Percentiles rank a stretch among this genome's conserved stretches.
phyloP scores from a whole-genome alignment of 352 stramenopile genomes.

The Phytopythium delawarense region DNA sequence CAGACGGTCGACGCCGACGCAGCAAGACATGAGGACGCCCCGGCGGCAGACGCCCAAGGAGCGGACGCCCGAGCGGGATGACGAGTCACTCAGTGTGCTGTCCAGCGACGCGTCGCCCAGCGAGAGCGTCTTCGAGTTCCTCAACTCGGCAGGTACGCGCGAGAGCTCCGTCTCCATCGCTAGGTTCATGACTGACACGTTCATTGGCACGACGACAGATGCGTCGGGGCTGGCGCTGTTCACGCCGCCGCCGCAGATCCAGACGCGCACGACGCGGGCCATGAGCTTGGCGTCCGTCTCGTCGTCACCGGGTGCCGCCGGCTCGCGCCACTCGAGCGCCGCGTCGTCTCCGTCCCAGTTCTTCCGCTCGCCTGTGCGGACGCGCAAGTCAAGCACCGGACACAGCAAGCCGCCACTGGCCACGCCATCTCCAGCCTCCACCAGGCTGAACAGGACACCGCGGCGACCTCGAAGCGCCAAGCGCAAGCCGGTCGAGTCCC shows the following conservation, averaged over 20 bases:
- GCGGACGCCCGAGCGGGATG: conserved; percentile 16
- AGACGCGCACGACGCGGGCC: conserved; percentile 9
- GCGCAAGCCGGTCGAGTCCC: neutral
- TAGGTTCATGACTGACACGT: neutral
- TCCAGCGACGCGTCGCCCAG: conserved; percentile 38
- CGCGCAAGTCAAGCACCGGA: conserved; percentile 5
- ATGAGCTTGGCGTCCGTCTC: conserved; percentile 3
- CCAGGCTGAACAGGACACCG: neutral
- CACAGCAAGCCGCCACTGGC: neutral
- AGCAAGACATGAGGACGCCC: conserved; percentile 1
- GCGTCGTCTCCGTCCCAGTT: conserved; percentile 64
- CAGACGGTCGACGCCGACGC: conserved; percentile 14
- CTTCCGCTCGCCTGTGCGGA: conserved; percentile 60
- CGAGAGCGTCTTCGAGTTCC: conserved; percentile 56
- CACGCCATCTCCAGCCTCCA: conserved; percentile 2
- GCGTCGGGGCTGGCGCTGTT: conserved; percentile 42
- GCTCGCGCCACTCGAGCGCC: conserved; percentile 19
- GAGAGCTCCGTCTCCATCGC: neutral
- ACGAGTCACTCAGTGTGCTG: conserved; percentile 41
- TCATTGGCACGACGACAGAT: conserved; percentile 8
- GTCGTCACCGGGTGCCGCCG: conserved; percentile 15
- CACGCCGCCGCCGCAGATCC: conserved; percentile 37
- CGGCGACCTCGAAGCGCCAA: conserved; percentile 3
- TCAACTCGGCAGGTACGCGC: conserved; percentile 26
- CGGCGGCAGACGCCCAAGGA: neutral